Conservation (phyloP, 2,329 filamentous ascomycete species). For the Penicillium palitans region DNA sequence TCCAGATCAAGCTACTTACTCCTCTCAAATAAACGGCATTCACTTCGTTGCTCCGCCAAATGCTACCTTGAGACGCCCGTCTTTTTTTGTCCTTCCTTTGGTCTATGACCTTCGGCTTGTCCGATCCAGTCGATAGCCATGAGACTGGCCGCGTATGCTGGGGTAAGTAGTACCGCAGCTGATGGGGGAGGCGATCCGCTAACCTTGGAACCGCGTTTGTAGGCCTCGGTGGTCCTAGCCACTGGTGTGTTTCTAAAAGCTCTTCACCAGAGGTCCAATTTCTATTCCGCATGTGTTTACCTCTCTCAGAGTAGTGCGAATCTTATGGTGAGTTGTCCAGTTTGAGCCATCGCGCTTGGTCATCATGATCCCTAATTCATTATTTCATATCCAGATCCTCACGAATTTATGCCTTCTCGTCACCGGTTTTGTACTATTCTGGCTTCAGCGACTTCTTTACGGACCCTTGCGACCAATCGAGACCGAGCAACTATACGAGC, state of each 20-base stretch:
- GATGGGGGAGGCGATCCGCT: conserved; percentile 10
- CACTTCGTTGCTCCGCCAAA: conserved; percentile 14
- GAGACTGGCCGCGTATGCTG: conserved; percentile 54
- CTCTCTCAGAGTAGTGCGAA: conserved; percentile 95
- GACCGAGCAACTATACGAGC: conserved; percentile 95
- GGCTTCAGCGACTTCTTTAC: conserved; percentile 85
- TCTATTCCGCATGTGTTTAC: conserved; percentile 97
- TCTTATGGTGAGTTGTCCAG: conserved; percentile 66
- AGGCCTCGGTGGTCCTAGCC: conserved; percentile 82
- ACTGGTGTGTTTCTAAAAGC: conserved; percentile 82
- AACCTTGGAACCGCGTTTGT: conserved; percentile 8
- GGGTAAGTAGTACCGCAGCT: conserved; percentile 43
- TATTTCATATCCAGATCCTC: conserved; percentile 64
- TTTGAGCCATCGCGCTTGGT: background rate
- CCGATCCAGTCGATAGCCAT: conserved; percentile 36
- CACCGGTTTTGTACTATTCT: conserved; percentile 78
- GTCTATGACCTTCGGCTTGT: conserved; percentile 33
- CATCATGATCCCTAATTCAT: background rate
- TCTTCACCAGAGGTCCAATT: conserved; percentile 93
- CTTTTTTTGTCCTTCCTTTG: conserved; percentile 12
- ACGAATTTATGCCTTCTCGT: conserved; percentile 85
- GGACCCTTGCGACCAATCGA: conserved; percentile 89
- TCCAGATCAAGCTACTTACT: conserved; percentile 25
- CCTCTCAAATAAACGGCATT: conserved; percentile 13
- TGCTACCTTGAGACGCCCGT: conserved; percentile 7